These are phyloP conservation scores for Phaffomyces antillensis DNA, from an alignment of 805 yeast genomes.

Conservation along the genomic window DNA sequence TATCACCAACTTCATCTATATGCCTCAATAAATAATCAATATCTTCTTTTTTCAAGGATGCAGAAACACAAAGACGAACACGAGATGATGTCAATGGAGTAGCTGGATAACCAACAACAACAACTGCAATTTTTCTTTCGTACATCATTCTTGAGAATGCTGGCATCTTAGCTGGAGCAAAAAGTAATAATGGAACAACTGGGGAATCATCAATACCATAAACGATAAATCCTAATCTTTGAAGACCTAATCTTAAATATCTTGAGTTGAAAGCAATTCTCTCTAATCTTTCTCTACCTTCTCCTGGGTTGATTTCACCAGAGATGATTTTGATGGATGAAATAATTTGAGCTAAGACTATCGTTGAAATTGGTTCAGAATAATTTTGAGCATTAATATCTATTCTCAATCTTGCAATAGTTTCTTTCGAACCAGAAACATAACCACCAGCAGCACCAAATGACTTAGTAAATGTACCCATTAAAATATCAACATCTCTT, in stretches of 20 bases:
- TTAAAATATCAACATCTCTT: constrained; percentile 68
- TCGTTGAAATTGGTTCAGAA: constrained; percentile 86
- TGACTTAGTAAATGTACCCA: constrained; percentile 97
- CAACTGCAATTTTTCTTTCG: constrained; percentile 81
- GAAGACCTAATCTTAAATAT: constrained; percentile 83
- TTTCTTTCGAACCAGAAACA: constrained; percentile 63
- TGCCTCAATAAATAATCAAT: constrained; percentile 71
- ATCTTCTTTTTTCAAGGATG: constrained; percentile 91
- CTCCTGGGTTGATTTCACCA: constrained; percentile 85
- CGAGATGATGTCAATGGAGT: constrained; percentile 87
- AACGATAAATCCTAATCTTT: constrained; percentile 88
- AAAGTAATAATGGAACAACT: constrained; percentile 81
- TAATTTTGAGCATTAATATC: constrained; percentile 67
- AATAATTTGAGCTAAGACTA: constrained; percentile 82
- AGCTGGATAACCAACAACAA: constrained; percentile 96
- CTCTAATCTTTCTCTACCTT: constrained; percentile 84
- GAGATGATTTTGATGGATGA: constrained; percentile 71
- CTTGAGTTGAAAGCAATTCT: constrained; percentile 95
- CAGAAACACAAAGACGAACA: constrained; percentile 86
- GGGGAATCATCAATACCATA: constrained; percentile 97
- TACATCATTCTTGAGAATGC: constrained; percentile 80
- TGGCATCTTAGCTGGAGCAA: constrained; percentile 92
- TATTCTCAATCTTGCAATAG: constrained; percentile 69
- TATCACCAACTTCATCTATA: constrained; percentile 73
- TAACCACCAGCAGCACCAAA: constrained; percentile 99